Evolutionary conservation across 208 protist species (phyloP).

Genomic region (Acanthamoeba castellanii): DNA sequence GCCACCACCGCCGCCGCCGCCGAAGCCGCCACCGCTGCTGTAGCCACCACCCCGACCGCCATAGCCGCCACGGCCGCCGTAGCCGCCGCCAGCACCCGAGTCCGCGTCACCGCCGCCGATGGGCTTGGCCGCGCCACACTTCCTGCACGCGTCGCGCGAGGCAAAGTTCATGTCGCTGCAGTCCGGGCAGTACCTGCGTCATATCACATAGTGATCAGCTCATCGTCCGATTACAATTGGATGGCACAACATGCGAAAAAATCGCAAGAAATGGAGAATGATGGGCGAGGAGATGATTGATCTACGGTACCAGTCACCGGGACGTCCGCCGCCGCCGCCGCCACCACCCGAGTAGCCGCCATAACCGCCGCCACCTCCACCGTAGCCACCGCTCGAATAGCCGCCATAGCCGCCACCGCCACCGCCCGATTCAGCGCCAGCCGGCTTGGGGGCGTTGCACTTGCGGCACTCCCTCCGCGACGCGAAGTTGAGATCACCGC

Average conservation of each 20-base stretch:
- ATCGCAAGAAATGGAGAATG: background rate
- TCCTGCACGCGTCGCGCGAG: background rate
- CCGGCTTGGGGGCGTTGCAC: conserved; percentile 34
- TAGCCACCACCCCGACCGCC: background rate
- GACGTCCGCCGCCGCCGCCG: background rate
- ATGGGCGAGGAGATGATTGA: background rate
- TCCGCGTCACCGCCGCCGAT: background rate
- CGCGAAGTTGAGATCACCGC: conserved; percentile 57
- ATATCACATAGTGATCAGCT: too few relatives aligned
- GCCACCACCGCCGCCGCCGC: background rate
- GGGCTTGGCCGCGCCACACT: conserved; percentile 48
- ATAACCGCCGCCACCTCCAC: background rate
- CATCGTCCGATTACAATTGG: too few relatives aligned
- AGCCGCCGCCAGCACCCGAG: background rate
- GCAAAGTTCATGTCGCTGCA: conserved; percentile 70
- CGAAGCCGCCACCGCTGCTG: background rate
- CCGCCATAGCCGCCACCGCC: background rate
- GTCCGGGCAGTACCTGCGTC: conserved; percentile 36
- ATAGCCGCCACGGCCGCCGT: background rate
- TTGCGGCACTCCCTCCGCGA: conserved; percentile 58
- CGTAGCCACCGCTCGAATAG: background rate
- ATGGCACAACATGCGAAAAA: background rate
- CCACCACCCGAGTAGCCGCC: background rate
- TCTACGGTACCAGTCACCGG: background rate
- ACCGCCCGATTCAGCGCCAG: background rate